A percentile compares a stretch with the other conserved stretches of the same genome.
phyloP scores from a whole-genome alignment of 306 rosid genomes.

The barrel medic (Medicago truncatula) region MtrunA17r5.0-ANR NC_053044.1:41986001-41986500 shows the following conservation, averaged over 20 bases:
- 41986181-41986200: not conserved
- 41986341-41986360: slow-evolving; percentile 77
- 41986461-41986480: slow-evolving; percentile 91
- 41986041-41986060: slow-evolving; percentile 91
- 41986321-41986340: slow-evolving; percentile 98
- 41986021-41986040: slow-evolving; percentile 93
- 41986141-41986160: not conserved
- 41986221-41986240: slow-evolving; percentile 8
- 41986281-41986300: slow-evolving; percentile 95
- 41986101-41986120: slow-evolving; percentile 55
- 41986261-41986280: slow-evolving; percentile 93
- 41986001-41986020: slow-evolving; percentile 83
- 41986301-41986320: slow-evolving; percentile 92
- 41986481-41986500: slow-evolving; percentile 94
- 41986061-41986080: slow-evolving; percentile 96
- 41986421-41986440: not conserved
- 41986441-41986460: slow-evolving; percentile 60
- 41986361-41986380: not conserved
- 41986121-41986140: slow-evolving; percentile 3
- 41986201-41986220: not conserved
- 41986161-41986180: too few species aligned
- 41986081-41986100: slow-evolving; percentile 91
- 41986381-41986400: not conserved
- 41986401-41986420: not conserved
- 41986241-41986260: slow-evolving; percentile 90